Percentiles rank a stretch among this genome's conserved stretches.
These are phyloP conservation scores for Didymella lethalis DNA, from an alignment of 2,329 filamentous ascomycete species.

Conservation along the genomic window DNA sequence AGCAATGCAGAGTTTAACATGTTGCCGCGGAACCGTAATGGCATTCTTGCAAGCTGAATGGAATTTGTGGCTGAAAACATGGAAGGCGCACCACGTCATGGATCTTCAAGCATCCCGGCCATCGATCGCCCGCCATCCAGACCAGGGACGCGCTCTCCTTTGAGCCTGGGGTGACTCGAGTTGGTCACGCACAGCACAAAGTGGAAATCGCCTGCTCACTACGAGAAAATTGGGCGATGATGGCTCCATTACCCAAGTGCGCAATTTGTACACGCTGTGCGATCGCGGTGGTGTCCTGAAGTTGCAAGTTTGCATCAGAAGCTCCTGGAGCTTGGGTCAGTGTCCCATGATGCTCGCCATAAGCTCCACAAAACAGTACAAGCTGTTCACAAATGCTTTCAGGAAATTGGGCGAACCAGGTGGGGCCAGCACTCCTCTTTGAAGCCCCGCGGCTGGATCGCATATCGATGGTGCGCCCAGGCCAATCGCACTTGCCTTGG, in stretches of 20 bases:
- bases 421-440: constrained; percentile 19
- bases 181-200: constrained; percentile 17
- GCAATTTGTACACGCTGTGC: not conserved
- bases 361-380: constrained; percentile 14
- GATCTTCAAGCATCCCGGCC: constrained; percentile 18
- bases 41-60: constrained; percentile 9
- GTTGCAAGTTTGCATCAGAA: not conserved
- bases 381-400: constrained; percentile 11
- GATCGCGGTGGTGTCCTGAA: not conserved
- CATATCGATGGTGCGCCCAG: constrained; percentile 19
- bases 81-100: constrained; percentile 19
- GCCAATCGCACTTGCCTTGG: constrained; percentile 23
- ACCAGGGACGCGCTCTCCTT: constrained; percentile 19
- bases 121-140: constrained; percentile 22
- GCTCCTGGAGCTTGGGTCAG: constrained; percentile 1
- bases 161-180: constrained; percentile 17
- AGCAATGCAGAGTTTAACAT: not conserved
- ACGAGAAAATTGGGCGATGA: constrained; percentile 8
- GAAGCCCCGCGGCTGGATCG: constrained; percentile 21
- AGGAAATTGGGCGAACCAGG: constrained; percentile 12
- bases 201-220: constrained; percentile 7
- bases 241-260: not conserved
- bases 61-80: constrained; percentile 24
- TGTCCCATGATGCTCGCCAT: constrained; percentile 8
- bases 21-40: constrained; percentile 1